Base-by-base conservation (phyloP, 192 early-diverging fungal species). In the Coemansia asiatica region DNA sequence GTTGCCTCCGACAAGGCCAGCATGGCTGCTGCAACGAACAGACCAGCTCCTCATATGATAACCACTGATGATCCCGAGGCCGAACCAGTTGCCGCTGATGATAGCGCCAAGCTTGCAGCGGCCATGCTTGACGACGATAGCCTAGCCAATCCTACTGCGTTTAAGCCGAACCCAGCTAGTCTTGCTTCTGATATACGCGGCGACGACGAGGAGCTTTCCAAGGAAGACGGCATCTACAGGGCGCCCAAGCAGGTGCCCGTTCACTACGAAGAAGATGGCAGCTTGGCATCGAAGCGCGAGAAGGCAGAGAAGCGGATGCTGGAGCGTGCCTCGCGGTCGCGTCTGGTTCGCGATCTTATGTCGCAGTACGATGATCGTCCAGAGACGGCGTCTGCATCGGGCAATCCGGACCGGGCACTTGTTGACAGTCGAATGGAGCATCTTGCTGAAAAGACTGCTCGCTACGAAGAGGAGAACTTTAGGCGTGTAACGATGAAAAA, bases 381-480 rank as follows among this genome's bases (percentile, higher is more conserved):
- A 0, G 94, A 97, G 68, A 87, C 88, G 69, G 64, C 86, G 40
- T 87, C 85, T 21, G 84, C 88, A 0, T 79, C 85, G n/a, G 92
- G 92, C 55, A 89, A 92, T 68, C 84, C 86, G 51, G 84, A 86
- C 1, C 87, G 86, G 27, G 86, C 83, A 10, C 81, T 86, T 50
- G 79, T 23, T 16, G 75, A 86, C 29, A 79, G 78, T 33, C 81
- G 74, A 21, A 71, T 88, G 55, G 87, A 91, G 69, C 68, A 76
- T 29, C 61, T 84, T 57, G 82, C 86, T 16, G 77, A 79, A 10
- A 91, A 95, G 64, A 84, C 87, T 33, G 76, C 85, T 54, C 64
- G 81, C 22, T 95, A 90, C 69, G 95, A 97, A 71, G 95, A 97
- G 66, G 90, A 93, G 21, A 94, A 95, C 77, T 94, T 94, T 75